Base-by-base conservation (phyloP, 1,139 yeast species). In the Pichia sp. region DNA sequence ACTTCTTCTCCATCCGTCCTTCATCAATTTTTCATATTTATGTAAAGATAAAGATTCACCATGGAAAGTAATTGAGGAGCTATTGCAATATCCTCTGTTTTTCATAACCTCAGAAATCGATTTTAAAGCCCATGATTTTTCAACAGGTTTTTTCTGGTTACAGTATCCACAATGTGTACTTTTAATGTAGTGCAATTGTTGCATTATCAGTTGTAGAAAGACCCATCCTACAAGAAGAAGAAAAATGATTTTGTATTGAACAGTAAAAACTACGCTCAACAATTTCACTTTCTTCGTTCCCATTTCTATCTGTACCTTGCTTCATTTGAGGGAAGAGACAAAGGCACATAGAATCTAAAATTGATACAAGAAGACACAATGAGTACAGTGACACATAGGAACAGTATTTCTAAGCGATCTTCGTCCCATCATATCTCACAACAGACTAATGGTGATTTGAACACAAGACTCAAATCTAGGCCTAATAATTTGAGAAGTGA, bases 1-100 rank as follows among this genome's bases (percentile, higher is more conserved):
- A 25, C 93, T 81, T 39, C 97, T 64, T 57, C 95, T 74, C 57
- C 74, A 87, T 2, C 95, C 95, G 51, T 69, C 65, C 52, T 85
- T 80, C 47, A 88, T 74, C 49, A 84, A 58, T 26, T 56, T 57
- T 51, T 84, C 89, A 54, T 87, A 87, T 23, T 71, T 72, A 19
- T 56, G 56, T 11, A 76, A 63, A 0, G 78, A 54, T 66, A 79
- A 70, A 24, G 57, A 59, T 40, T 72, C 71, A 2, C 70, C 64
- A 14, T 66, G 66, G 34, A 73, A 61, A 1, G 87, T 87, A 16
- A 79, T 60, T 8, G 78, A 64, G 14, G 64, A 55, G 25, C 69
- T 63, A 37, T 53, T 51, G 4, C 61, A 57, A 18, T 43, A 48
- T 18, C 30, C 50, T 24, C 38, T 45, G 8, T 39, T 46, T 24